Base-by-base conservation (phyloP, 1,284 basidiomycete genomes). In the Fomitopsis schrenkii region DNA sequence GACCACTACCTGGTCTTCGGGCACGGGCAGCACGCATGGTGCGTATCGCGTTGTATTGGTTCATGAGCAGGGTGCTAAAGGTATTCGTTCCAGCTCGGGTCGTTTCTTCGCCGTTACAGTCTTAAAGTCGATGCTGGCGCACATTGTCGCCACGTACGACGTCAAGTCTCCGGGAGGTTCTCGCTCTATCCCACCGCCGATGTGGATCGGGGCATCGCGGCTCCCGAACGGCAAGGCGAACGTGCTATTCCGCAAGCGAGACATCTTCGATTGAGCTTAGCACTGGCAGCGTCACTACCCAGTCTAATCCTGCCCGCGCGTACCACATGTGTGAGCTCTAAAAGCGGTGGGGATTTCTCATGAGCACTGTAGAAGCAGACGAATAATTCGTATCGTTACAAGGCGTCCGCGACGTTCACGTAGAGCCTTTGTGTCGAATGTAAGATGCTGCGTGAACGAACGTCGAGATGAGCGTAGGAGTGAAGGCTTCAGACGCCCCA, bases 41-140 rank as follows among this genome's bases (percentile, higher is more conserved):
- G 35, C 42, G 70, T 65, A 17, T 17, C 2, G 33, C 33, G 4
- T 17, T 12, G 22, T 14, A 14, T 17, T 7, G 35, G 28, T 3
- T 42, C 22, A 14, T 12, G 22, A 22, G 22, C 22, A 19, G 17
- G 14, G 4, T 38, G 12, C 15, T 45, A 5, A 19, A 33, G 46
- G 35, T 3, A 35, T 36, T 2, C 19, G 15, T 5, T 53, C 4
- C 22, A 74, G 79, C 59, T 79, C 80, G 9, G 80, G 79, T 2
- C 72, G 79, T 4, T 81, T 80, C 71, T 81, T 83, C 63, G 80
- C 80, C 0, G 75, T 74, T 10, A 76, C 71, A 58, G 76, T 78
- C 66, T 67, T 83, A 40, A 83, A 83, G 67, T 68, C 73, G 1
- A 75, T 82, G 70, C 63, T 83, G 22, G 77, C 78, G 3, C 71